These are phyloP conservation scores for Jackrogersella multiformis DNA, from an alignment of 495 filamentous ascomycete genomes.

Conservation along the genomic window DNA sequence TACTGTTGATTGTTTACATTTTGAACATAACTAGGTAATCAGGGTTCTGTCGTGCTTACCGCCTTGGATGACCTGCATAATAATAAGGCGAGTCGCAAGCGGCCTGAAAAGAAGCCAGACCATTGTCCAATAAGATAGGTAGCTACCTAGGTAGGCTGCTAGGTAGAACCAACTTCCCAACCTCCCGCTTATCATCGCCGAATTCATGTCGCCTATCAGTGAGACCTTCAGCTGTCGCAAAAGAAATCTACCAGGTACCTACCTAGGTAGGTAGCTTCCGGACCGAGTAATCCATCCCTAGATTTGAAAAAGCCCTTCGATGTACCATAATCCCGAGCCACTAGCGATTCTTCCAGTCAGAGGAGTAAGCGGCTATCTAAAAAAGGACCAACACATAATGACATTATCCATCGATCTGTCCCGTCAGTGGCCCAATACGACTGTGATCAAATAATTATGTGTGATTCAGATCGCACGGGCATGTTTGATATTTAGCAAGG, in stretches of 20 bases:
- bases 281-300: slow-evolving; percentile 27
- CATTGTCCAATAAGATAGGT: slow-evolving; percentile 26
- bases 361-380: slow-evolving; percentile 31
- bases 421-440: slow-evolving; percentile 27
- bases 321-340: slow-evolving; percentile 16
- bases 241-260: slow-evolving; percentile 34
- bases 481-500: slow-evolving; percentile 40
- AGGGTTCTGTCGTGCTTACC: slow-evolving; percentile 32
- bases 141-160: no score
- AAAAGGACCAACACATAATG: slow-evolving; percentile 20
- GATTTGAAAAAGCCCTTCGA: slow-evolving; percentile 8
- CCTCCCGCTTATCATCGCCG: slow-evolving; percentile 35
- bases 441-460: slow-evolving; percentile 37
- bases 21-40: slow-evolving; percentile 11
- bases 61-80: slow-evolving; percentile 38
- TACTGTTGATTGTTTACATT: slow-evolving; percentile 41
- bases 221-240: slow-evolving; percentile 35
- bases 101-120: slow-evolving; percentile 7
- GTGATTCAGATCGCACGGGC: slow-evolving; percentile 39
- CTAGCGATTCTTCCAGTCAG: slow-evolving; percentile 24
- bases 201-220: slow-evolving; percentile 29
- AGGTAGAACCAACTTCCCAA: slow-evolving; percentile 9
- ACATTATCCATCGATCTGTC: slow-evolving; percentile 14
- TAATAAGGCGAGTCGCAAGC: slow-evolving; percentile 31
- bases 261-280: no score